Percentiles rank a stretch among this genome's conserved stretches.
Evolutionary conservation across 2,329 filamentous ascomycete genomes (phyloP).

Genomic region (Phaeosphaeria sp.): DNA sequence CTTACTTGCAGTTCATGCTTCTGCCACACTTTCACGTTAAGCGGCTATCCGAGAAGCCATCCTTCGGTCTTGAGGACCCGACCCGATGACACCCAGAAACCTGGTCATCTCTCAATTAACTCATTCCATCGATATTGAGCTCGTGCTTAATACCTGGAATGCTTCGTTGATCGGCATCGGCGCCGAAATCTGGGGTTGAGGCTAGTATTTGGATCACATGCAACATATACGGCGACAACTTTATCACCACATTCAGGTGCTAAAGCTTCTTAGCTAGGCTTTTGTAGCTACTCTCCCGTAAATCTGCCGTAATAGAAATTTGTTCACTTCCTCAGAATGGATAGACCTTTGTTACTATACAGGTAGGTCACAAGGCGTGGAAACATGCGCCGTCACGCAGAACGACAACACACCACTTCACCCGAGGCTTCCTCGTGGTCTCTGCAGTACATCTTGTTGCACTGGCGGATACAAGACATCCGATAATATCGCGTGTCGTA

Average conservation of each 20-base stretch:
- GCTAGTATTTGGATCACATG: slow-evolving; percentile 3
- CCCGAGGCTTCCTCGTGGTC: neutral
- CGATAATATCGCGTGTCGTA: neutral
- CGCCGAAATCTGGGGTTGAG: slow-evolving; percentile 3
- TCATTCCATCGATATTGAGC: slow-evolving; percentile 2
- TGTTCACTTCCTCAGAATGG: neutral
- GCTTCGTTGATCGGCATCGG: neutral
- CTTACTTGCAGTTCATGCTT: neutral
- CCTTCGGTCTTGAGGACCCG: neutral
- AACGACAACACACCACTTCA: neutral
- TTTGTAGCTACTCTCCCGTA: neutral
- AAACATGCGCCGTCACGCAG: neutral
- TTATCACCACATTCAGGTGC: neutral
- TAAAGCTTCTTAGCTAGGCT: neutral
- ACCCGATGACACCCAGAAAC: neutral
- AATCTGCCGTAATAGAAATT: neutral
- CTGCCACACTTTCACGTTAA: neutral
- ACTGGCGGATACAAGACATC: neutral
- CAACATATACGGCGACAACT: neutral
- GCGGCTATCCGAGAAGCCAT: neutral
- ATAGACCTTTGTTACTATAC: neutral
- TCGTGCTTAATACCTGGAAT: slow-evolving; percentile 1
- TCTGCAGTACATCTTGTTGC: neutral
- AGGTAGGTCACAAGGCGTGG: slow-evolving; percentile 16
- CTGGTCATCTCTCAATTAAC: neutral